phyloP scores from a whole-genome alignment of 2,329 filamentous ascomycete species.

The Fusarium poae region DNA sequence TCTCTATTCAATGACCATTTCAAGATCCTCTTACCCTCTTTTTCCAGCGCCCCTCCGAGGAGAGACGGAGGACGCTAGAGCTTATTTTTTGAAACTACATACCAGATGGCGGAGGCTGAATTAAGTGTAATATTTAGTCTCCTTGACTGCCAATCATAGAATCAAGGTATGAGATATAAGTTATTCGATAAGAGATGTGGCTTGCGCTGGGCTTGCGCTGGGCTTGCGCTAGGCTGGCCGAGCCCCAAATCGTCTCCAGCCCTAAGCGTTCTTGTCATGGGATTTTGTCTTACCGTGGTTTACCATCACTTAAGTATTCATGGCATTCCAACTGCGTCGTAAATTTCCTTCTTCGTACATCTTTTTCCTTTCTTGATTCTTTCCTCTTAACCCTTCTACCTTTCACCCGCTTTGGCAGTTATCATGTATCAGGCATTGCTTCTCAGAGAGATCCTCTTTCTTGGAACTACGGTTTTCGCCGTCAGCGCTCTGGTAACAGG shows the following conservation, averaged over 20 bases:
- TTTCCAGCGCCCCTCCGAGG: neutral
- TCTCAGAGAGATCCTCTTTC: neutral
- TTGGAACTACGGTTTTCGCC: neutral
- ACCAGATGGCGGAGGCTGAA: neutral
- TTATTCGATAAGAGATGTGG: neutral
- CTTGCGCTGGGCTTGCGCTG: neutral
- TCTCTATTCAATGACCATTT: neutral
- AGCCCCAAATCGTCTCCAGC: neutral
- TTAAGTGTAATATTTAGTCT: neutral
- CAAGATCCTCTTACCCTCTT: rapidly evolving
- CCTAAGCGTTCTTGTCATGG: neutral
- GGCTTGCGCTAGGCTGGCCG: neutral
- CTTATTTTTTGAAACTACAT: neutral
- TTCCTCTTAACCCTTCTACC: rapidly evolving
- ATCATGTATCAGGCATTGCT: neutral
- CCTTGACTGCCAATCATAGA: neutral
- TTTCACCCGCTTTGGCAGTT: rapidly evolving
- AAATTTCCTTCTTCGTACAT: rapidly evolving
- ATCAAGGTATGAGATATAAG: neutral
- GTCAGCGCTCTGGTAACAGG: neutral
- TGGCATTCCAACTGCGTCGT: neutral
- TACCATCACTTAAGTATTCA: neutral
- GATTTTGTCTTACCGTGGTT: neutral
- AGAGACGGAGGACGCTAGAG: neutral
- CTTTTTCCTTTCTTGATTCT: rapidly evolving